Evolutionary conservation across 768 basidiomycete species (phyloP).

Genomic region (Tulasnella sp.): DNA sequence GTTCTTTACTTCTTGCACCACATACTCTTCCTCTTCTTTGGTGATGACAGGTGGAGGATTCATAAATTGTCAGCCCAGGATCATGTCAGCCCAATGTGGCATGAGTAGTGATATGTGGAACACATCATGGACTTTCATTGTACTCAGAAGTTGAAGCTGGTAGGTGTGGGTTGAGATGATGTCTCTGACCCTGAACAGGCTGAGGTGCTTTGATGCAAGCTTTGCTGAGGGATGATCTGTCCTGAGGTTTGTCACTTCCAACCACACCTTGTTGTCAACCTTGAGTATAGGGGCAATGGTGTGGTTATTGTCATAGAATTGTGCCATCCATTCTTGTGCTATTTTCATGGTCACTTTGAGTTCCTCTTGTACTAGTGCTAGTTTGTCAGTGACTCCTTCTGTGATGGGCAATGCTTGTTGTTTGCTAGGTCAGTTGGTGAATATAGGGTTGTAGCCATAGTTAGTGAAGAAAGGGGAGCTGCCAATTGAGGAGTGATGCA

Average conservation of each 20-base stretch:
- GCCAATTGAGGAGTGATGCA: background rate
- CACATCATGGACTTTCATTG: background rate
- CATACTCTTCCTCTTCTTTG: background rate
- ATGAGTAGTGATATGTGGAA: conserved; percentile 2
- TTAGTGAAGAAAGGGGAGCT: conserved; percentile 26
- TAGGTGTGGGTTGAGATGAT: background rate
- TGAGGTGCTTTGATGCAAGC: background rate
- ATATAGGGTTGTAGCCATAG: conserved; percentile 4
- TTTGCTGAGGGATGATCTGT: background rate
- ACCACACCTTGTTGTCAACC: background rate
- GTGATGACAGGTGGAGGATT: background rate
- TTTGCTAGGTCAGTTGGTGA: background rate
- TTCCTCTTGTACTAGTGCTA: background rate
- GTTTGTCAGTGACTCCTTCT: background rate
- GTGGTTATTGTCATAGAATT: background rate
- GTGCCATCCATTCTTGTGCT: background rate
- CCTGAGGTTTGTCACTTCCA: background rate
- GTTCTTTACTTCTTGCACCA: background rate
- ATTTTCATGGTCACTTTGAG: background rate
- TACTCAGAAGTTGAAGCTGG: background rate
- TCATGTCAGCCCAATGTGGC: background rate
- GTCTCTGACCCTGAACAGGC: background rate
- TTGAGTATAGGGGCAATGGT: background rate
- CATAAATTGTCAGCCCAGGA: background rate
- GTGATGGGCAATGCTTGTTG: background rate